A percentile compares a stretch with the other conserved stretches of the same genome.
These are phyloP conservation scores for Psidium friedrichsthalianum DNA, from an alignment of 345 rosid genomes.

Conservation along the genomic window DNA sequence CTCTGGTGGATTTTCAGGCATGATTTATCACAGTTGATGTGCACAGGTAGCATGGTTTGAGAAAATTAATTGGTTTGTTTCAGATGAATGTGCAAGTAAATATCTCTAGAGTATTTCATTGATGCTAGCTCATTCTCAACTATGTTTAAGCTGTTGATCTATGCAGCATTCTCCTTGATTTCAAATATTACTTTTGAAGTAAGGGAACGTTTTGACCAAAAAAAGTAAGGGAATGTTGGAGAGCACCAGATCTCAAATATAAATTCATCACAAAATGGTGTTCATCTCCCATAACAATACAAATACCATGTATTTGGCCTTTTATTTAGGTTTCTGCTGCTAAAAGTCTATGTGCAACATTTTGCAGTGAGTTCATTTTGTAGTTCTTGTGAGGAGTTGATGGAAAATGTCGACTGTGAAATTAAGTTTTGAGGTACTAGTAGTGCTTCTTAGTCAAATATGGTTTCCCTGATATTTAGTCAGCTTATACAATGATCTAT, in stretches of 20 bases:
- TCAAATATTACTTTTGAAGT: background rate
- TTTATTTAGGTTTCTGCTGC: background rate
- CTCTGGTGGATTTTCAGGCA: background rate
- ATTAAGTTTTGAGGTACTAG: background rate
- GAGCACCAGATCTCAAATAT: background rate
- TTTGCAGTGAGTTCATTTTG: background rate
- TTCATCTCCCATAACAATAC: background rate
- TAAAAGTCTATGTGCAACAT: background rate
- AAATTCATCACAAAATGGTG: background rate
- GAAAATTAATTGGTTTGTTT: background rate
- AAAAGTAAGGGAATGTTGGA: background rate
- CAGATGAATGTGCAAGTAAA: background rate
- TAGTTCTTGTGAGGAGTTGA: background rate
- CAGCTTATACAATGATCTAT: background rate
- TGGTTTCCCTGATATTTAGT: background rate
- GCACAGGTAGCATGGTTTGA: background rate
- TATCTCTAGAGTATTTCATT: background rate
- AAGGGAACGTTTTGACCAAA: background rate
- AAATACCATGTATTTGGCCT: background rate
- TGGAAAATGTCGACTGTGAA: background rate
- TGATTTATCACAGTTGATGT: background rate
- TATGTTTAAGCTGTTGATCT: background rate
- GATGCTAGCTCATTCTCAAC: background rate
- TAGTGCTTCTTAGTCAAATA: background rate
- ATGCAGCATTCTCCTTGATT: background rate